Base-by-base conservation (phyloP, 495 filamentous ascomycete genomes). In the Lasiosphaeria miniovina region DNA sequence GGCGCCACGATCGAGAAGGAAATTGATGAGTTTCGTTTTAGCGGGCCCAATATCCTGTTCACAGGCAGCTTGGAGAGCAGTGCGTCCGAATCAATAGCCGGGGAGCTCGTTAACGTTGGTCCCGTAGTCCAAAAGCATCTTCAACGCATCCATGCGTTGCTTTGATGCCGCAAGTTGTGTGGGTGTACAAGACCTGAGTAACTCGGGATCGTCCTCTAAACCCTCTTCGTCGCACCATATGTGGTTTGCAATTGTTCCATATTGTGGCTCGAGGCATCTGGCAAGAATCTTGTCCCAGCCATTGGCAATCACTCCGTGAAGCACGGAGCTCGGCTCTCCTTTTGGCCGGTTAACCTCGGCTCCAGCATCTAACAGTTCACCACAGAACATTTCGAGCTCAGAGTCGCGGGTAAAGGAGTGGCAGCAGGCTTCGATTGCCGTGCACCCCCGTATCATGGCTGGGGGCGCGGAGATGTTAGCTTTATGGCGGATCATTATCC, bases 61-160 rank as follows among this genome's bases (percentile, higher is more conserved):
- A 17, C 49, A 35, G 10, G 58, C 49, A n/a, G 58, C 58, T 41
- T 60, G 58, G 36, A 60, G 50, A 11, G 58, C 58, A 35, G 58
- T 60, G n/a, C 58, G 58, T 14, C 58, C 51, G 36, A 54, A 54
- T 3, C 33, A 3, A 17, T 60, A 10, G 6, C 36, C 51, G 2
- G 58, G 49, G 4, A 34, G 36, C 51, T 60, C 58, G 50, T 60
- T 60, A 14, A 54, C 51, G 41, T 36, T 31, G 24, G 58, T 43
- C 6, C 50, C 58, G 9, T 53, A 31, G 2, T 54, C 50, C n/a
- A 60, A 33, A 54, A 60, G 58, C 51, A 60, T 46, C 34, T 48
- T 49, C 24, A 60, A 17, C 10, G 58, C 58, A 6, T 54, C 58
- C 14, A 60, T 8, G 0, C 74, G 41, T 57, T 24, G 31, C 1